Evolutionary conservation across 2,329 filamentous ascomycete genomes (phyloP), one percentile per base, ranked within the genome.

Genomic region (Phaeoacremonium minimum): DNA sequence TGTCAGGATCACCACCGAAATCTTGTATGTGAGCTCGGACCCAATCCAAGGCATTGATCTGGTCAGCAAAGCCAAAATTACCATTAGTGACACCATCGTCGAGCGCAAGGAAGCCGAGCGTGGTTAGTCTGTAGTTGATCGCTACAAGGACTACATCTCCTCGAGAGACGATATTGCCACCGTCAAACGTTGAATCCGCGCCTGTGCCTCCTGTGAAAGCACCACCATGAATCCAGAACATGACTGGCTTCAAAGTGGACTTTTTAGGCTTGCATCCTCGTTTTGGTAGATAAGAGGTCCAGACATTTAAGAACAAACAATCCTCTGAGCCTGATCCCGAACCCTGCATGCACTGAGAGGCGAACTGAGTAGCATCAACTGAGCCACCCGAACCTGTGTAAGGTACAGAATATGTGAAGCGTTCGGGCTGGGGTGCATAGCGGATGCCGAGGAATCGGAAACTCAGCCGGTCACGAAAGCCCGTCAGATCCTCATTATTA

Each of bases 121-220:
- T 77, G 0, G 64, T 66, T 4, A 80, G 56, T 7, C 78, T 71
- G 52, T 81, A 81, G 56, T 81, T 80, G 58, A 80, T 73, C 15
- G 59, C 53, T 7, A 82, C 77, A 4, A 77, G 65, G 0, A 82
- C 72, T 14, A 80, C 65, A 42, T 80, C 76, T 15, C 75, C 75
- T 33, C 75, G 66, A 4, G 73, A 76, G 0, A 71, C 76, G 4
- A 80, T 57, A 43, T 76, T 75, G 4, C 71, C 71, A 15, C 74
- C 72, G 42, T 81, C 76, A 18, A 57, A 58, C 2, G 55, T 56
- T 2, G 53, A 42, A 30, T 63, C 59, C 35, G 58, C 56, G 8
- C 53, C 60, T 6, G 55, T 58, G 2, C 76, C 75, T 7, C 64
- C 58, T 0, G 65, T 70, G 42, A 78, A 79, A 6, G 71, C 77